Conservation (phyloP, 371 early-diverging fungal genomes). For the Mucor ambiguus region DNA sequence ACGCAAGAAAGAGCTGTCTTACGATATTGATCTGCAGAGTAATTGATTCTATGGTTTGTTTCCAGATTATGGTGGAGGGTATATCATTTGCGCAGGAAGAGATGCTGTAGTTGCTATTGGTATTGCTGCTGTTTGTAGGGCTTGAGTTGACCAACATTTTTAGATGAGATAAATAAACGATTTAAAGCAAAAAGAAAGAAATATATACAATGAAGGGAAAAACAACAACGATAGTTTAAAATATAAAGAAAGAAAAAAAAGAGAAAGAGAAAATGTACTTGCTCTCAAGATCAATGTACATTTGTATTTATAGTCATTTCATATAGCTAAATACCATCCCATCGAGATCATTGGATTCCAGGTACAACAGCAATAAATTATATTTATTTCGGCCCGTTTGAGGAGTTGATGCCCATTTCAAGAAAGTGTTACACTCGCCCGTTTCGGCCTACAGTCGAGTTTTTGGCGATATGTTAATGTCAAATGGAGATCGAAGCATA, state of each 20-base stretch:
- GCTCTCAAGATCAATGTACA: not conserved
- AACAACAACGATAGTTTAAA: not conserved
- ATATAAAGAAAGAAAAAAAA: slow-evolving; percentile 1
- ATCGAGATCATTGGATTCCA: not conserved
- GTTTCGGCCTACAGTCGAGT: not conserved
- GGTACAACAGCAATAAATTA: not conserved
- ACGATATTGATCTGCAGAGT: slow-evolving; percentile 21
- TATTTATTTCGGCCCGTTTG: slow-evolving; percentile 18
- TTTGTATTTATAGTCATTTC: slow-evolving; percentile 6
- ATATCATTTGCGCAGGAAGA: not conserved
- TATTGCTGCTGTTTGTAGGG: not conserved
- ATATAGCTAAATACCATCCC: not conserved
- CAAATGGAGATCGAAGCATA: slow-evolving; percentile 3
- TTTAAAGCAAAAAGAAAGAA: not conserved
- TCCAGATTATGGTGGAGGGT: slow-evolving; percentile 22
- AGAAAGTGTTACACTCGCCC: slow-evolving; percentile 17
- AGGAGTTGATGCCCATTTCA: slow-evolving; percentile 12
- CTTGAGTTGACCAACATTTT: slow-evolving; percentile 6
- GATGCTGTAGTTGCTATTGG: not conserved
- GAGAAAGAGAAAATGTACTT: not conserved
- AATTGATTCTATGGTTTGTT: slow-evolving; percentile 24
- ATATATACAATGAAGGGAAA: not conserved
- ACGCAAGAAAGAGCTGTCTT: not conserved
- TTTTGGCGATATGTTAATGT: slow-evolving; percentile 1
- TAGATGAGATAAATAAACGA: not conserved